phyloP scores from a whole-genome alignment of 106 monocot species.

The Ottelia alismoides region DNA sequence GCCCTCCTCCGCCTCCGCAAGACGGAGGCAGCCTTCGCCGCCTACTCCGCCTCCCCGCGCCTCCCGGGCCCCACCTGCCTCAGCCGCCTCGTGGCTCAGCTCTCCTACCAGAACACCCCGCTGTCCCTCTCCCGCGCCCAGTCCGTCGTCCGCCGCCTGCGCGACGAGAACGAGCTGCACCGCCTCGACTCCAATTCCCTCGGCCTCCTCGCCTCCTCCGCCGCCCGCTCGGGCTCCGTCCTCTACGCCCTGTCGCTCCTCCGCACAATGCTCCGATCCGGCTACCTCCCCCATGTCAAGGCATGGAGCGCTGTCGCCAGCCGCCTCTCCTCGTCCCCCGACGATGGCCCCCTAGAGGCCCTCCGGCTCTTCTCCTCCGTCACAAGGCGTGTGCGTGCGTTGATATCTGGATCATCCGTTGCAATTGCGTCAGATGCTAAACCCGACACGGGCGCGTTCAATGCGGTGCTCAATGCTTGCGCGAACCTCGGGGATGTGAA shows the following conservation, averaged over 20 bases:
- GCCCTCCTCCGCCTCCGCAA: conserved; percentile 38
- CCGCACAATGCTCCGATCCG: conserved; percentile 6
- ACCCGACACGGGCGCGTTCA: conserved; percentile 81
- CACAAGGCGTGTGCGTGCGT: conserved; percentile 24
- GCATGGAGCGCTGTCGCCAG: conserved; percentile 68
- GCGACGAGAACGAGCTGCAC: conserved; percentile 51
- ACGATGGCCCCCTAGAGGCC: conserved; percentile 38
- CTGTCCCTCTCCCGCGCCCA: neutral
- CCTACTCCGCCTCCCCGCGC: neutral
- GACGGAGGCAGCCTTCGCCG: conserved; percentile 23
- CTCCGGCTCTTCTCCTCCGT: conserved; percentile 56
- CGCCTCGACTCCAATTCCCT: conserved; percentile 64
- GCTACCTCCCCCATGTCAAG: conserved; percentile 84
- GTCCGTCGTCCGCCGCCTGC: conserved; percentile 44
- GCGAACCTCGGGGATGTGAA: conserved; percentile 61
- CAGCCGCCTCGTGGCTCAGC: conserved; percentile 15
- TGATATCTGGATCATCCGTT: neutral
- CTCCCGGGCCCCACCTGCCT: neutral
- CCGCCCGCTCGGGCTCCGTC: conserved; percentile 10
- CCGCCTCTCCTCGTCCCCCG: conserved; percentile 39
- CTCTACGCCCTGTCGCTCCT: conserved; percentile 6
- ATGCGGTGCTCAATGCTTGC: conserved; percentile 73
- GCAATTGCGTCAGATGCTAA: conserved; percentile 20
- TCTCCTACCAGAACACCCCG: conserved; percentile 32
- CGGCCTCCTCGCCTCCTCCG: conserved; percentile 63